Conservation (phyloP, 371 early-diverging fungal species). For the Haplosporangium sp. region DNA sequence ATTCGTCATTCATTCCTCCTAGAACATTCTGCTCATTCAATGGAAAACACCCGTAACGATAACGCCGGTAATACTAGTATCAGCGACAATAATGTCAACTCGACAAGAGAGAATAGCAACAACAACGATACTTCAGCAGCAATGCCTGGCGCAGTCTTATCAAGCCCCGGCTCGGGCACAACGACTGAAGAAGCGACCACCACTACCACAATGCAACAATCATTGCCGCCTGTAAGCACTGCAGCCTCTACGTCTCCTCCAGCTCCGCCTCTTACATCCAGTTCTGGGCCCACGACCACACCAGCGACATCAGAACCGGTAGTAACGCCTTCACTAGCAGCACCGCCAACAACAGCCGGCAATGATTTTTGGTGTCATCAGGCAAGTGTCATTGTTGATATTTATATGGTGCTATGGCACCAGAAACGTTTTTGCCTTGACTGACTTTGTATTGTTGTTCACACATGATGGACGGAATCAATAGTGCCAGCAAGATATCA, state of each 20-base stretch:
- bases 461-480: not conserved
- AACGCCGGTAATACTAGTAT: not conserved
- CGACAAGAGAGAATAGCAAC: not conserved
- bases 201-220: not conserved
- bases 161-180: too few species aligned
- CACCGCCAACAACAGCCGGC: not conserved
- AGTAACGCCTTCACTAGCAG: not conserved
- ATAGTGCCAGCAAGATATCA: conserved; percentile 45
- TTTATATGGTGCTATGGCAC: not conserved
- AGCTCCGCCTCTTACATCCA: too few species aligned
- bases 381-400: conserved; percentile 8
- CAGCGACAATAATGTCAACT: not conserved
- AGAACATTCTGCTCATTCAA: not conserved
- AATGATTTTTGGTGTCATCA: conserved; percentile 29
- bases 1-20: not conserved
- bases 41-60: not conserved
- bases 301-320: not conserved
- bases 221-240: not conserved
- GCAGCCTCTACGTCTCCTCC: not conserved
- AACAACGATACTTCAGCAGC: not conserved
- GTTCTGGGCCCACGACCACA: not conserved
- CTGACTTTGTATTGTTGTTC: not conserved
- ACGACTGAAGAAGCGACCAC: not conserved
- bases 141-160: too few species aligned
- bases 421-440: not conserved